Base-by-base conservation (phyloP, 495 filamentous ascomycete species). In the Trichoderma gamsii region DNA sequence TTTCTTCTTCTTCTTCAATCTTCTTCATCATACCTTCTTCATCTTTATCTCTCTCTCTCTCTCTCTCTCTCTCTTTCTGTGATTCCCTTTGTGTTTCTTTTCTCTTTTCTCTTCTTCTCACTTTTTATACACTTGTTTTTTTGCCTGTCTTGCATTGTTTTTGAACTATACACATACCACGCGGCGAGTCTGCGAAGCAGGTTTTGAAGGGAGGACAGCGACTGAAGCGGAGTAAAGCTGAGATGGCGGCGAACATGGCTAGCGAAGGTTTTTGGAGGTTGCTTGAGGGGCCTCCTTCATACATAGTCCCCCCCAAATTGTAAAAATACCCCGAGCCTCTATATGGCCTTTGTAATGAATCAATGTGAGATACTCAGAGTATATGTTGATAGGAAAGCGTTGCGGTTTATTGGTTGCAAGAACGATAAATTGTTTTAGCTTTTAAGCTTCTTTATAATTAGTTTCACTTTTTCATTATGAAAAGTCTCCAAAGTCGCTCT, bases 181-280 rank as follows among this genome's bases (percentile, higher is more conserved):
- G 80, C 78, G 78, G 81, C 76, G 74, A 73, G 80, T 76, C 76
- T 80, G 76, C 76, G 71, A 38, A 70, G 76, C 76, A 76, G 78
- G 78, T 75, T 71, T 67, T 74, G 71, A 76, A 74, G 71, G 64
- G 27, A 61, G 21, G 56, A 9, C 56, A 61, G 56, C 56, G 56
- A 61, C 23, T 61, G 56, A 35, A 3, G 23, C 56, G 56, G 56
- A 61, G 56, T 61, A 23, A 38, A 21, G 56, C 27, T 61, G 56
- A 61, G 25, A 32, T 32, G 56, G 56, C 27, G 56, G 56, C 56
- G 23, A 61, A 32, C 56, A 61, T 61, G 56, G n/a, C n/a, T 61
- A 32, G 56, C 56, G 56, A 61, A 61, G 27, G 56, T 61, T 52
- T 61, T 52, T 56, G 56, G 56, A 61, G 56, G 56, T 32, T 61